Evolutionary conservation across 441 rosid species (phyloP).

Genomic region (Aquilaria agallochum): DNA sequence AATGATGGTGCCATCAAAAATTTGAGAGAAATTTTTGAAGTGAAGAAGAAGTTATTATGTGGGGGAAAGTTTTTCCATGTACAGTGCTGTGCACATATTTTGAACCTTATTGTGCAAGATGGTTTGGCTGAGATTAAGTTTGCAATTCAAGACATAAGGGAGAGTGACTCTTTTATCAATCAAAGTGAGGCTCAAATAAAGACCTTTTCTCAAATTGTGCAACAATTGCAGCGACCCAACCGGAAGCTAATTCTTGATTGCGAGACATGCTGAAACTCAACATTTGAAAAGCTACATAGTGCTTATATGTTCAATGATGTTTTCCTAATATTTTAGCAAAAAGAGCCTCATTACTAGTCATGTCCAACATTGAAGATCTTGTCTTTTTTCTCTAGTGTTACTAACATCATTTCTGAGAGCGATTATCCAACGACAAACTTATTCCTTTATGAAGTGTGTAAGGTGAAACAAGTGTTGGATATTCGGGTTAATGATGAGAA

Average conservation of each 20-base stretch:
- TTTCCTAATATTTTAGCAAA: neutral
- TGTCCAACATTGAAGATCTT: neutral
- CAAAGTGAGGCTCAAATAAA: neutral
- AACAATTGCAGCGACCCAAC: neutral
- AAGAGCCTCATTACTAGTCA: neutral
- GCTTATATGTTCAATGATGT: neutral
- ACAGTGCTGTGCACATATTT: neutral
- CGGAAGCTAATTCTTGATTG: conserved; percentile 3
- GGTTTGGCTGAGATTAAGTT: neutral
- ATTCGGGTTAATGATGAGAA: too few species aligned
- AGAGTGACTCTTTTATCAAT: neutral
- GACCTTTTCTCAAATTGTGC: neutral
- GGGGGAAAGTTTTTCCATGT: conserved; percentile 1
- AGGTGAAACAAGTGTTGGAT: too few species aligned
- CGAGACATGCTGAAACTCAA: neutral
- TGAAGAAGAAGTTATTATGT: neutral
- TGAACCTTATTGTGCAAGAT: neutral
- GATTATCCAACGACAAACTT: neutral
- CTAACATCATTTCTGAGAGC: conserved; percentile 2
- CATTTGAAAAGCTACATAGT: neutral
- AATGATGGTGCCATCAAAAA: neutral
- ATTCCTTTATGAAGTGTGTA: neutral
- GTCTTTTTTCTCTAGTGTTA: neutral
- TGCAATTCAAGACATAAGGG: neutral
- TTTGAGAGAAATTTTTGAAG: neutral